A percentile compares a stretch with the other conserved stretches of the same genome.
Evolutionary conservation across 768 basidiomycete species (phyloP).

Genomic region (Imleria badia): DNA sequence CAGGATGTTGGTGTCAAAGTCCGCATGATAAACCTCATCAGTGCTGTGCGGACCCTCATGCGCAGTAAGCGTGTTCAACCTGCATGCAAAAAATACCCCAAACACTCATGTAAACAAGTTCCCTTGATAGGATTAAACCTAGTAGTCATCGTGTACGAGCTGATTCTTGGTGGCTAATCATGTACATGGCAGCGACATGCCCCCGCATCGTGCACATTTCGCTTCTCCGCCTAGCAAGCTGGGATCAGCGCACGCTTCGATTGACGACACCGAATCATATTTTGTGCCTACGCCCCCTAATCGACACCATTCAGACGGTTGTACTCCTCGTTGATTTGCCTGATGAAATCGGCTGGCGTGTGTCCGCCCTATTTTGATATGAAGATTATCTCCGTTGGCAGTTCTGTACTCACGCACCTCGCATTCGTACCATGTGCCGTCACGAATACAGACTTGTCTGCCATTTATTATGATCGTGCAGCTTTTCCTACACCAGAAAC

Average conservation of each 20-base stretch:
- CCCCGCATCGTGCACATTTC: constrained; percentile 11
- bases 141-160: constrained; percentile 82
- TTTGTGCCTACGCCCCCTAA: constrained; percentile 18
- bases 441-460: constrained; percentile 68
- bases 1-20: constrained; percentile 75
- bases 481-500: constrained; percentile 56
- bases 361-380: constrained; percentile 64
- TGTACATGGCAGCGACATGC: constrained; percentile 17
- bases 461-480: constrained; percentile 83
- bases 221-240: constrained; percentile 15
- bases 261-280: constrained; percentile 9
- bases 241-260: constrained; percentile 4
- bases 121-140: constrained; percentile 89
- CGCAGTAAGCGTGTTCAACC: constrained; percentile 68
- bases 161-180: constrained; percentile 58
- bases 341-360: constrained; percentile 67
- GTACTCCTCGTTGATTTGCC: constrained; percentile 75
- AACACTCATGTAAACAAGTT: constrained; percentile 51
- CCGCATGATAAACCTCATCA: constrained; percentile 87
- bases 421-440: constrained; percentile 77
- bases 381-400: constrained; percentile 25
- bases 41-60: constrained; percentile 95
- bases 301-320: constrained; percentile 51
- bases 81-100: constrained; percentile 10
- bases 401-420: constrained; percentile 49